phyloP scores from a whole-genome alignment of 1,139 yeast species.

The Geotrichum reessii region DNA sequence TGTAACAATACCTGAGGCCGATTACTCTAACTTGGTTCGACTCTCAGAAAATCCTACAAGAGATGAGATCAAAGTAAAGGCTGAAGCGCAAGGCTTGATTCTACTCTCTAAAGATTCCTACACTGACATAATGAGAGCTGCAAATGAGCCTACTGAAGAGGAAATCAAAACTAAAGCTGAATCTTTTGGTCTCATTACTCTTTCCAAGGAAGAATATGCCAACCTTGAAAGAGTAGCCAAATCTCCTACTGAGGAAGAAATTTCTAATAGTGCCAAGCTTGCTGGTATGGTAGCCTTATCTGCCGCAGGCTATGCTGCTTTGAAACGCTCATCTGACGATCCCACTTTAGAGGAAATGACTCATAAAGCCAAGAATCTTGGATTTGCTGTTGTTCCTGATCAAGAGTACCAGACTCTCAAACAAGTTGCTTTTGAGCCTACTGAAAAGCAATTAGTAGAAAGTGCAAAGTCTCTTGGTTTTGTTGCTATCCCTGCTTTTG shows the following conservation, averaged over 20 bases:
- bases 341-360: slow-evolving; percentile 21
- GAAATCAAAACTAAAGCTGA: slow-evolving; percentile 36
- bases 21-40: slow-evolving; percentile 30
- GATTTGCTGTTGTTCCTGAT: slow-evolving; percentile 24
- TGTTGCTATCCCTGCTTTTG: slow-evolving; percentile 14
- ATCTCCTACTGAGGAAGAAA: slow-evolving; percentile 16
- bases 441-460: slow-evolving; percentile 15
- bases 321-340: slow-evolving; percentile 17
- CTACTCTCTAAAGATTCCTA: slow-evolving; percentile 19
- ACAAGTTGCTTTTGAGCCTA: slow-evolving; percentile 23
- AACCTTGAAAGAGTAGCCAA: slow-evolving; percentile 10
- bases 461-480: slow-evolving; percentile 27
- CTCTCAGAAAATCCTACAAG: slow-evolving; percentile 31
- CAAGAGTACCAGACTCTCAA: slow-evolving; percentile 14
- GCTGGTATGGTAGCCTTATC: slow-evolving; percentile 29
- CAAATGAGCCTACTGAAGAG: slow-evolving; percentile 17
- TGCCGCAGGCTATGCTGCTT: slow-evolving; percentile 22
- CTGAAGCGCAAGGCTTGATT: slow-evolving; percentile 24
- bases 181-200: slow-evolving; percentile 25
- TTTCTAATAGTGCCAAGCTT: slow-evolving; percentile 37
- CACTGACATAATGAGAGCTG: slow-evolving; percentile 6
- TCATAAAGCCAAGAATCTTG: slow-evolving; percentile 24
- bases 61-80: slow-evolving; percentile 17
- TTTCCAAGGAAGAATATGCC: slow-evolving; percentile 18
- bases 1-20: slow-evolving; percentile 24